Evolutionary conservation across 83 land plant species (phyloP).

Genomic region (Diphasiastrum complanatum): DNA sequence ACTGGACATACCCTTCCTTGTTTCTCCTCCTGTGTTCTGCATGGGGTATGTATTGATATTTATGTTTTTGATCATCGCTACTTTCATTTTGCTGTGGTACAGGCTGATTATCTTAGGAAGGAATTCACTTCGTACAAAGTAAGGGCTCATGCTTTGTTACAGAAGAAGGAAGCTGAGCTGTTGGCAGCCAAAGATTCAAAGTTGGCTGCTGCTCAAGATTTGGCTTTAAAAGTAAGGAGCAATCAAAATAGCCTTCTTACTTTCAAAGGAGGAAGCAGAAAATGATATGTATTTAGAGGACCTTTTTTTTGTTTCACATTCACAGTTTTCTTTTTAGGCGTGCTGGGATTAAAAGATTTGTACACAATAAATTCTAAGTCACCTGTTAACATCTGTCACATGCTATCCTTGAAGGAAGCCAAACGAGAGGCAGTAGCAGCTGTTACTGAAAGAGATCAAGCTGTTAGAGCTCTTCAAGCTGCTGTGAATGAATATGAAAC

Average conservation of each 20-base stretch:
- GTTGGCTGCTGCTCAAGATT: constrained; percentile 61
- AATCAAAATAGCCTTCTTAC: neutral
- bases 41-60: too few relatives aligned
- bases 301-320: too few relatives aligned
- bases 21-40: too few relatives aligned
- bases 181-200: constrained; percentile 72
- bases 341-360: too few relatives aligned
- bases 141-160: constrained; percentile 90
- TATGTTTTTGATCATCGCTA: too few relatives aligned
- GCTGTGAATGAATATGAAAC: constrained; percentile 46
- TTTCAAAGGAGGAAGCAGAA: too few relatives aligned
- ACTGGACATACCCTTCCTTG: neutral
- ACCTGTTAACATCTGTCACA: too few relatives aligned
- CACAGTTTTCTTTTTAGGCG: too few relatives aligned
- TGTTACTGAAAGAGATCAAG: constrained; percentile 64
- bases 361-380: too few relatives aligned
- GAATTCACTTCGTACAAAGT: constrained; percentile 88
- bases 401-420: constrained; percentile 52
- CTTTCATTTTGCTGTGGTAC: constrained; percentile 6
- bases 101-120: constrained; percentile 49
- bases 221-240: constrained; percentile 57
- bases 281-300: too few relatives aligned
- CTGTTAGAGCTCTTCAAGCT: constrained; percentile 50
- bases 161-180: constrained; percentile 90
- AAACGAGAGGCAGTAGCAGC: constrained; percentile 53